Evolutionary conservation across 2,329 filamentous ascomycete genomes (phyloP).

Genomic region (Colletotrichum sp.): DNA sequence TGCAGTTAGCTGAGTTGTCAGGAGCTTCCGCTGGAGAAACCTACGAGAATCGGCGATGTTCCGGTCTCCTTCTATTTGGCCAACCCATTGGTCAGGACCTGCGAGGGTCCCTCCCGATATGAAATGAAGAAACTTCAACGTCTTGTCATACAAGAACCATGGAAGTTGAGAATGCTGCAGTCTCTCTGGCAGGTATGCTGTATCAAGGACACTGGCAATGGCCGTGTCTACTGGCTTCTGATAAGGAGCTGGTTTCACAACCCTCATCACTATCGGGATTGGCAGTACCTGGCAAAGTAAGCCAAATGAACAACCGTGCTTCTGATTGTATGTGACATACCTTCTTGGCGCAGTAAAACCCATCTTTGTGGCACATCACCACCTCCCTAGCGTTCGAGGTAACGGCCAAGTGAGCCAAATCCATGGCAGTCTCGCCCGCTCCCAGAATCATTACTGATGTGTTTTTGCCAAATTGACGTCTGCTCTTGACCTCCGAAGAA

Average conservation of each 20-base stretch:
- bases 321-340: conserved; percentile 23
- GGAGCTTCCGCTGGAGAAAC: conserved; percentile 2
- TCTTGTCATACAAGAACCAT: conserved; percentile 52
- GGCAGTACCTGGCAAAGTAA: not conserved
- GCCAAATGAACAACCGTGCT: no score
- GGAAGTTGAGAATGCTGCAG: conserved; percentile 46
- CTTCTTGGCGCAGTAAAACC: conserved; percentile 52
- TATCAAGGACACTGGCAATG: conserved; percentile 55
- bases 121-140: conserved; percentile 47
- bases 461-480: conserved; percentile 43
- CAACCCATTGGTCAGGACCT: conserved; percentile 56
- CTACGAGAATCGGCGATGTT: conserved; percentile 39
- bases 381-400: conserved; percentile 46
- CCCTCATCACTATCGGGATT: not conserved
- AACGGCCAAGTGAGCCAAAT: conserved; percentile 48
- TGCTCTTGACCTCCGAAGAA: conserved; percentile 46
- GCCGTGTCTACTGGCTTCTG: conserved; percentile 53
- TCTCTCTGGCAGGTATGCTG: conserved; percentile 52
- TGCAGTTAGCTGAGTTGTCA: not conserved
- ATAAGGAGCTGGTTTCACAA: not conserved
- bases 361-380: conserved; percentile 48
- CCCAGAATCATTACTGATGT: conserved; percentile 49
- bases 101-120: conserved; percentile 48
- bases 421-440: conserved; percentile 51
- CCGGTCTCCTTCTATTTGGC: conserved; percentile 42